Base-by-base conservation (phyloP, 1,284 basidiomycete species). In the Microbotryum scabiosae region DNA sequence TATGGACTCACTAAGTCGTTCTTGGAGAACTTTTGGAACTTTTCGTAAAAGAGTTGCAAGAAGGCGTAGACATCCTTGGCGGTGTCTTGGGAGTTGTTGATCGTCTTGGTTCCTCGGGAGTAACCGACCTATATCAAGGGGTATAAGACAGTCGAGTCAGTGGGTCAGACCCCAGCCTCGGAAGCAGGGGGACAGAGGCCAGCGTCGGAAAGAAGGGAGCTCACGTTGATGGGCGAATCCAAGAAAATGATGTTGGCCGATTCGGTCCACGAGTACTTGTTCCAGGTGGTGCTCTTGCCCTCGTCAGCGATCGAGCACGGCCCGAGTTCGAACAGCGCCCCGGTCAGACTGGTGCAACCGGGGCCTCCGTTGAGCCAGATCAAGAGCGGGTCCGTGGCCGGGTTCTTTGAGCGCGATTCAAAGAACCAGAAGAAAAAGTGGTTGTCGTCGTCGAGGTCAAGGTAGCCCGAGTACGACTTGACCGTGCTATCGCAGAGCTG, bases 361-460 rank as follows among this genome's bases (percentile, higher is more conserved):
- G 88, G 87, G 6, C 88, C 88, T 51, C 90, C 90, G 70, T 90
- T 92, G 48, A 93, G 78, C 92, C 92, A 94, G 59, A 96, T 79
- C 30, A 91, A 80, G 5, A 96, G 79, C 12, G 90, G 90, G 21
- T 87, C 90, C 52, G 83, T 79, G 56, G 80, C 76, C 1, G 91
- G 90, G 28, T 83, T 79, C 62, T 76, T 79, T 48, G 51, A 54
- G 6, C 90, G 81, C 2, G 85, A 83, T 77, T 93, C 90, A 70
- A 91, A 92, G 79, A 90, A 88, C 85, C 86, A 70, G 77, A 89
- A 91, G 82, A 90, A 90, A 25, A 92, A 80, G 70, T 91, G 89
- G 71, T 88, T 89, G 68, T 86, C 84, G 32, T 88, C 83, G 0
- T 85, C 83, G 64, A 94, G 84, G 73, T 96, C 91, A 47, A 97